Evolutionary conservation across 2,329 filamentous ascomycete genomes (phyloP).

Genomic region (Orbilia oligospora): DNA sequence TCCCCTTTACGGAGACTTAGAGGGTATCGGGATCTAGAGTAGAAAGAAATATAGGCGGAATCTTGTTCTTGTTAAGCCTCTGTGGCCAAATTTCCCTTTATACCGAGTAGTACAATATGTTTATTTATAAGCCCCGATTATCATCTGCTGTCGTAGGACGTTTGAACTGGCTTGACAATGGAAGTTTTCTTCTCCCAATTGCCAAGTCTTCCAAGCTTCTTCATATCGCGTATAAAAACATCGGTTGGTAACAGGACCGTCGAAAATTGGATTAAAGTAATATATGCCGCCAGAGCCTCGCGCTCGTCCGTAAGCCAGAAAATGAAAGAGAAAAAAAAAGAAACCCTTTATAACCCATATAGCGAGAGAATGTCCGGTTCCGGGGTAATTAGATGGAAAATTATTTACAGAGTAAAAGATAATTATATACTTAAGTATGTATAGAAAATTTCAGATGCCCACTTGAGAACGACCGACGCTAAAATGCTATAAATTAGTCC

Average conservation of each 20-base stretch:
- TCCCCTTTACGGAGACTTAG: no score
- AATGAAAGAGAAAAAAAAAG: not conserved
- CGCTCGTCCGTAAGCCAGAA: no score
- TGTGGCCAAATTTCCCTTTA: no score
- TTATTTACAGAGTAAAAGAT: slow-evolving; percentile 22
- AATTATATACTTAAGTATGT: not conserved
- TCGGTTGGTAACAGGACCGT: not conserved
- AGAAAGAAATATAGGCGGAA: no score
- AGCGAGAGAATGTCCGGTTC: not conserved
- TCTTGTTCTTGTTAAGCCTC: no score
- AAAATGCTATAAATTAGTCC: slow-evolving; percentile 24
- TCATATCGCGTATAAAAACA: not conserved
- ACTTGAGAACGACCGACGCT: slow-evolving; percentile 5
- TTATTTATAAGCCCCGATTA: no score
- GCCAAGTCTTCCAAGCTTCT: no score
- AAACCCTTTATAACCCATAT: not conserved
- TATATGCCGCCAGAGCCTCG: not conserved
- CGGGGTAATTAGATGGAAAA: not conserved
- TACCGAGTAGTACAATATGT: no score
- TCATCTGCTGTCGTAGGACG: no score
- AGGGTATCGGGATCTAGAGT: no score
- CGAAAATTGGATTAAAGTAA: slow-evolving; percentile 6
- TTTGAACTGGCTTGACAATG: no score
- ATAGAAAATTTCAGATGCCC: slow-evolving; percentile 7
- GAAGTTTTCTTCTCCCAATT: no score